phyloP scores from a whole-genome alignment of 225 moss, liverwort and hornwort genomes.

The Pleurozium schreberi region DNA sequence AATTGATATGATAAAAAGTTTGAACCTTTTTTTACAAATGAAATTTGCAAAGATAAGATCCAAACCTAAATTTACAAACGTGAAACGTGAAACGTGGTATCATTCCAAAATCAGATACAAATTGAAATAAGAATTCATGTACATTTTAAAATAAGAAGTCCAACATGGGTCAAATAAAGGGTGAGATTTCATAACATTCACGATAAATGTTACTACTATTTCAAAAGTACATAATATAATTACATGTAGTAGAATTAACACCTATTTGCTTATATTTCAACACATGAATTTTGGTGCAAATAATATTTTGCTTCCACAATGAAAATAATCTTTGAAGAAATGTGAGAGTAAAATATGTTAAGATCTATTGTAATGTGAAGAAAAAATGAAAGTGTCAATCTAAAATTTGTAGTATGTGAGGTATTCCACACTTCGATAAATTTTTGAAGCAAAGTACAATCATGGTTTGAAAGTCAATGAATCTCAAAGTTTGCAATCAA shows the following conservation, averaged over 20 bases:
- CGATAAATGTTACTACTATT: neutral
- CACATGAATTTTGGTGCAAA: fast-evolving
- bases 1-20: neutral
- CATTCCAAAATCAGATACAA: neutral
- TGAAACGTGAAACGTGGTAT: too few species aligned
- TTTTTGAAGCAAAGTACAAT: neutral
- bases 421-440: too few species aligned
- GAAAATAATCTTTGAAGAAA: neutral
- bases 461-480: neutral
- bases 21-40: neutral
- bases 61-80: neutral
- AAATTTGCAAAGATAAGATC: too few species aligned
- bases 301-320: neutral
- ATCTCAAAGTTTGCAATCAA: neutral
- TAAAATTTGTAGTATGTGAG: neutral
- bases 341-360: fast-evolving
- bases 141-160: neutral
- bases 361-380: too few species aligned
- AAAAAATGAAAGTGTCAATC: neutral
- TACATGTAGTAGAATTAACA: neutral
- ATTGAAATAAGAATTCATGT: neutral
- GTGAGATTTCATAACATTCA: neutral
- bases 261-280: neutral
- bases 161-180: neutral
- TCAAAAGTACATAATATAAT: neutral